Percentiles rank a stretch among this genome's conserved stretches.
Evolutionary conservation across 1,284 basidiomycete genomes (phyloP).

Genomic region (Trametes sp.): DNA sequence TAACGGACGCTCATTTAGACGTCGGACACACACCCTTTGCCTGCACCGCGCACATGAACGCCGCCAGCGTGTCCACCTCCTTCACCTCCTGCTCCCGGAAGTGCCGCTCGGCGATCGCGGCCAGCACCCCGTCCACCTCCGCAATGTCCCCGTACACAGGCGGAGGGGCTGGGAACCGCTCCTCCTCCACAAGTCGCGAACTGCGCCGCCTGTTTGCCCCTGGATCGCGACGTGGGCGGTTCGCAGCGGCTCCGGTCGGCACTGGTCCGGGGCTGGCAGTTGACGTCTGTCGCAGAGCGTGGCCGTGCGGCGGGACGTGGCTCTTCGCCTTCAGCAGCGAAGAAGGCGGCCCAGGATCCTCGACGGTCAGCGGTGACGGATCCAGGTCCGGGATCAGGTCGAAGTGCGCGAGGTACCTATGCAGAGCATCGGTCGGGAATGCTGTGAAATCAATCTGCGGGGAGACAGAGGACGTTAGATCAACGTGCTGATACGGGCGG

Average conservation of each 20-base stretch:
- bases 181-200: constrained; percentile 73
- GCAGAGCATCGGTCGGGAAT: constrained; percentile 63
- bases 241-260: constrained; percentile 62
- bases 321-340: constrained; percentile 54
- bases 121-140: constrained; percentile 70
- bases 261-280: constrained; percentile 39
- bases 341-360: constrained; percentile 73
- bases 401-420: constrained; percentile 74
- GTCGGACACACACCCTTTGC: constrained; percentile 51
- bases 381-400: constrained; percentile 72
- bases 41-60: constrained; percentile 78
- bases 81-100: constrained; percentile 67
- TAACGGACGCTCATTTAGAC: constrained; percentile 12
- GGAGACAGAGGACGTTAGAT: constrained; percentile 17
- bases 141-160: constrained; percentile 73
- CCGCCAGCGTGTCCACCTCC: constrained; percentile 81
- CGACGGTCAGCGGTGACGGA: constrained; percentile 69
- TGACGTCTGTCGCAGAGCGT: constrained; percentile 44
- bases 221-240: constrained; percentile 70
- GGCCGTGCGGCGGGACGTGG: constrained; percentile 44
- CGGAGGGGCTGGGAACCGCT: constrained; percentile 43
- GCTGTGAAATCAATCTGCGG: constrained; percentile 74
- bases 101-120: constrained; percentile 71
- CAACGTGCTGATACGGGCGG: constrained; percentile 4
- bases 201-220: constrained; percentile 67